Evolutionary conservation across 306 rosid genomes (phyloP).

Genomic region (Dryas drummondii): DNA sequence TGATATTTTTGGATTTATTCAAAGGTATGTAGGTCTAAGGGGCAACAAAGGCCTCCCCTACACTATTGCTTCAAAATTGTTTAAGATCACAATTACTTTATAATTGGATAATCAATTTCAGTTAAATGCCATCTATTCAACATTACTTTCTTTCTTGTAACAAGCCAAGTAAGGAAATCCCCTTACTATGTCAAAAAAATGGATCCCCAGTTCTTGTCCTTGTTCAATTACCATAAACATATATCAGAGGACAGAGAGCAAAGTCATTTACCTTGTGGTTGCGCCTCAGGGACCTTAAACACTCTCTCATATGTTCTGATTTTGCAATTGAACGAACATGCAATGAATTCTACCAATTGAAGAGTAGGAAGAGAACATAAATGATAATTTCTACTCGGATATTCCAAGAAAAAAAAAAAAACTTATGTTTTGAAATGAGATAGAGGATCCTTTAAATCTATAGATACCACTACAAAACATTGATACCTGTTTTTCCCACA

Average conservation of each 20-base stretch:
- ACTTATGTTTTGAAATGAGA: not conserved
- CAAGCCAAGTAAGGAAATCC: not conserved
- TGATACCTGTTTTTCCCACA: slow-evolving; percentile 39
- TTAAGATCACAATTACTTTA: not conserved
- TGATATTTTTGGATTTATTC: not conserved
- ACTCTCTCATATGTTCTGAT: slow-evolving; percentile 50
- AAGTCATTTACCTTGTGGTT: slow-evolving; percentile 46
- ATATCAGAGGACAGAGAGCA: not conserved
- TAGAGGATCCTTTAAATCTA: not conserved
- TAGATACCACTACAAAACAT: slow-evolving; percentile 5
- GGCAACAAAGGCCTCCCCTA: not conserved
- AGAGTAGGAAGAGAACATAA: slow-evolving; percentile 12
- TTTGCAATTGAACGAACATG: slow-evolving; percentile 35
- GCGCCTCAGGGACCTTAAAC: slow-evolving; percentile 61
- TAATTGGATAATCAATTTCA: not conserved
- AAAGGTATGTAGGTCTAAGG: not conserved
- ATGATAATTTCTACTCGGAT: not conserved
- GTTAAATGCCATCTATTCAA: not conserved
- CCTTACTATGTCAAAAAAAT: not conserved
- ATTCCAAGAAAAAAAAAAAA: not conserved
- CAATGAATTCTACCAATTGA: slow-evolving; percentile 36
- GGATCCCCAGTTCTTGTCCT: not conserved
- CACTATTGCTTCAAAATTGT: not conserved
- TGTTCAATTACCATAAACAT: not conserved
- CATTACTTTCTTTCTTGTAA: not conserved